A percentile compares a stretch with the other conserved stretches of the same genome.
These are phyloP conservation scores for Tetradesmus lagerheimii DNA, from an alignment of 139 green algal genomes.

Conservation along the genomic window DNA sequence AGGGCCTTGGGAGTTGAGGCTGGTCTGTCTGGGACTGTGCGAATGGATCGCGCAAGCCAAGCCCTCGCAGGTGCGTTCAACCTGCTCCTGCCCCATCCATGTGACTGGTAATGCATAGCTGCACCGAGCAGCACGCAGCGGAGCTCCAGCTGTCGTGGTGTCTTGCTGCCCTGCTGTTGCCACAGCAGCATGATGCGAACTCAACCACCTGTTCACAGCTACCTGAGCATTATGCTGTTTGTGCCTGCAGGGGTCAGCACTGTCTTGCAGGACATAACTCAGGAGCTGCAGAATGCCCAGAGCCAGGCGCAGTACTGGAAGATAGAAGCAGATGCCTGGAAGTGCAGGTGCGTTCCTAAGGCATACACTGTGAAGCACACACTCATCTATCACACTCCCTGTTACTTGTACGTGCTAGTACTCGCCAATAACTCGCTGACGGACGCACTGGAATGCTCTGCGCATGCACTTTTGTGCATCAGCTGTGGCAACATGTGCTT, in stretches of 20 bases:
- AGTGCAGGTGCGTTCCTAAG: constrained; percentile 9
- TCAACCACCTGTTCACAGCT: background rate
- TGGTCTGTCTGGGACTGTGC: background rate
- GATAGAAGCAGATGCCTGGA: constrained; percentile 40
- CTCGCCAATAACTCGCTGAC: too few relatives aligned
- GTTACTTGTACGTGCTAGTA: background rate
- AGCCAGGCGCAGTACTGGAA: constrained; percentile 39
- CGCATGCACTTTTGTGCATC: too few relatives aligned
- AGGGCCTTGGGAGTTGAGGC: background rate
- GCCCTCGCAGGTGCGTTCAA: background rate
- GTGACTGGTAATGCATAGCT: background rate
- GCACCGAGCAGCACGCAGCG: background rate
- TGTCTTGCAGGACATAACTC: constrained; percentile 22
- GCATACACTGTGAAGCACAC: background rate
- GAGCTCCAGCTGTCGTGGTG: background rate
- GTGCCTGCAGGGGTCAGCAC: background rate
- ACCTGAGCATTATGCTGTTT: background rate
- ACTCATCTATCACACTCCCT: background rate
- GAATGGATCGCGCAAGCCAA: background rate
- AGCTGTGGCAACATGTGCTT: background rate
- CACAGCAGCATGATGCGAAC: background rate
- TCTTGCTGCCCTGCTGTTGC: background rate
- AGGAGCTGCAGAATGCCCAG: constrained; percentile 32
- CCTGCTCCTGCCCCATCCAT: background rate
- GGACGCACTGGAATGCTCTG: too few relatives aligned